Percentiles rank a stretch among this genome's conserved stretches.
These are phyloP conservation scores for Plasmodium adleri DNA, from an alignment of 169 alveolate species.

Conservation along the genomic window DNA sequence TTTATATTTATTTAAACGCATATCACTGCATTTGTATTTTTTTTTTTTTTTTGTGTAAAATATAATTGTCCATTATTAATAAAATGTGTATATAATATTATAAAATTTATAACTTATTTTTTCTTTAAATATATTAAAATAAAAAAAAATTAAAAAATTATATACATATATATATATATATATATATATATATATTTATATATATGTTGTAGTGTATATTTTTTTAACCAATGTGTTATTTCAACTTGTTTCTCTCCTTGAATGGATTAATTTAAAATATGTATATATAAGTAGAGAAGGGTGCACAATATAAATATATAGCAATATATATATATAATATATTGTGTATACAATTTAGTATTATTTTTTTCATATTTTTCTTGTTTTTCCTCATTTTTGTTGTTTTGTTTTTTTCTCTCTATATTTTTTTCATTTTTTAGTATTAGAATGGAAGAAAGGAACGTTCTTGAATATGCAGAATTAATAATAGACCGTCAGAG, in stretches of 20 bases:
- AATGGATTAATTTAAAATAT: too few species aligned
- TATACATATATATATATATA: too few species aligned
- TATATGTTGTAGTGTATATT: too few species aligned
- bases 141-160: constrained; percentile 22
- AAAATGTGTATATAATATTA: too few species aligned
- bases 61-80: not conserved
- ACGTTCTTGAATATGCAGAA: constrained; percentile 76
- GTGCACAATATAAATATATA: not conserved
- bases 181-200: too few species aligned
- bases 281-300: not conserved
- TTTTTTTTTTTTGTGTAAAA: constrained; percentile 2
- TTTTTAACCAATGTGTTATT: too few species aligned
- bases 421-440: not conserved
- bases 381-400: not conserved
- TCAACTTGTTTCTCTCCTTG: too few species aligned
- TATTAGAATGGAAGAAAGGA: constrained; percentile 59
- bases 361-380: constrained; percentile 15
- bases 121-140: too few species aligned
- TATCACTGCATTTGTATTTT: too few species aligned
- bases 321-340: not conserved
- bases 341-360: not conserved
- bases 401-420: not conserved
- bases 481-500: constrained; percentile 75
- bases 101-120: too few species aligned
- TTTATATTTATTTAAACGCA: too few species aligned